phyloP scores from a whole-genome alignment of 495 filamentous ascomycete genomes.

The Sporormia fimetaria region DNA sequence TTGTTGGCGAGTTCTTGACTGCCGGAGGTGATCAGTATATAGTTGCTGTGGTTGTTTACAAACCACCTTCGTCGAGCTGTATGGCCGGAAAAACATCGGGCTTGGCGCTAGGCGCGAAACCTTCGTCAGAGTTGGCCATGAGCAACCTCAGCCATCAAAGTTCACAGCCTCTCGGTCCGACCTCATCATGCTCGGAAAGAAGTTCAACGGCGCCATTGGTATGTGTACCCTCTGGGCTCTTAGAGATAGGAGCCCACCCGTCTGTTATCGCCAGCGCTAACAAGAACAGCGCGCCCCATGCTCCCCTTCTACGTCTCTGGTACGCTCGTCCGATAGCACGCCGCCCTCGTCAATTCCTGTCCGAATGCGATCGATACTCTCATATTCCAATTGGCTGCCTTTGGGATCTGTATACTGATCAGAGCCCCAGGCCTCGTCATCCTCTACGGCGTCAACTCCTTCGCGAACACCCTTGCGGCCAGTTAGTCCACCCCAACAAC shows the following conservation, averaged over 20 bases:
- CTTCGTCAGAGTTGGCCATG: too few relatives aligned
- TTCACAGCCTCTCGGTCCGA: not conserved
- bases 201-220: slow-evolving; percentile 82
- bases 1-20: too few relatives aligned
- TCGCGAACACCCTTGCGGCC: slow-evolving; percentile 54
- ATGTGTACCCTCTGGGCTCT: slow-evolving; percentile 37
- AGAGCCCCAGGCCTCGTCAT: slow-evolving; percentile 64
- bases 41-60: too few relatives aligned
- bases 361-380: too few relatives aligned
- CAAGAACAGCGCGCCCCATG: slow-evolving; percentile 64
- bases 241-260: not conserved
- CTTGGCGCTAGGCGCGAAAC: too few relatives aligned
- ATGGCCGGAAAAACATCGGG: too few relatives aligned
- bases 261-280: slow-evolving; percentile 17
- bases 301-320: slow-evolving; percentile 88
- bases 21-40: too few relatives aligned
- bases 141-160: too few relatives aligned
- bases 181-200: slow-evolving; percentile 60
- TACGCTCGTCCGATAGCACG: slow-evolving; percentile 41
- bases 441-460: slow-evolving; percentile 76
- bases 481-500: slow-evolving; percentile 47
- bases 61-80: too few relatives aligned
- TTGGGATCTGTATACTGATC: too few relatives aligned
- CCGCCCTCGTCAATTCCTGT: too few relatives aligned
- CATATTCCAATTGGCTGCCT: too few relatives aligned